A percentile compares a stretch with the other conserved stretches of the same genome.
Conservation (phyloP, 768 basidiomycete genomes). For the Naganishia antarctica region DNA sequence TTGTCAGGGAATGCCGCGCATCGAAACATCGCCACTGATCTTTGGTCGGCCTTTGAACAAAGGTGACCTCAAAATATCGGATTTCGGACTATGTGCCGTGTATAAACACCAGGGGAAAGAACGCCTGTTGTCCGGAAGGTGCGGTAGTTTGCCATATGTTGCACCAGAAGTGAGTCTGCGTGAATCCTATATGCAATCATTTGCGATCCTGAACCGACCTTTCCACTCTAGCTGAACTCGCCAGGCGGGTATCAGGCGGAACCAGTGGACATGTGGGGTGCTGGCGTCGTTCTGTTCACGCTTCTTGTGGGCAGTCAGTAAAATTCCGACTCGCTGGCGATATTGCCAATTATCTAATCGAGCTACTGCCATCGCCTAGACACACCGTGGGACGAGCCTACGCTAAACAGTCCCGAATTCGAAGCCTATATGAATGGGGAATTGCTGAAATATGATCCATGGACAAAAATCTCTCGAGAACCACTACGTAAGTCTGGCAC, state of each 20-base stretch:
- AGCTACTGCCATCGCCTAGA: conserved; percentile 55
- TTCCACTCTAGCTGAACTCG: conserved; percentile 57
- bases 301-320: conserved; percentile 75
- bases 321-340: neutral
- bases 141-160: conserved; percentile 89
- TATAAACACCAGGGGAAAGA: conserved; percentile 83
- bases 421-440: conserved; percentile 67
- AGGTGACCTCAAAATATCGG: conserved; percentile 75
- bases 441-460: conserved; percentile 70
- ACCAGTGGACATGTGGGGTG: conserved; percentile 92
- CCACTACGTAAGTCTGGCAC: conserved; percentile 59
- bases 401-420: conserved; percentile 70
- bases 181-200: too few species aligned
- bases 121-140: conserved; percentile 69
- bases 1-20: too few species aligned
- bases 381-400: conserved; percentile 97
- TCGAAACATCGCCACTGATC: too few species aligned
- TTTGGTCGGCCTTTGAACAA: too few species aligned
- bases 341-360: neutral
- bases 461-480: conserved; percentile 62
- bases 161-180: conserved; percentile 73
- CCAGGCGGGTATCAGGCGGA: conserved; percentile 75
- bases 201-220: too few species aligned
- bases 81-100: conserved; percentile 89
- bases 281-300: conserved; percentile 89